Evolutionary conservation across 2,329 filamentous ascomycete species (phyloP), one percentile per base, ranked within the genome.

Genomic region (Ophiostoma quercus): DNA sequence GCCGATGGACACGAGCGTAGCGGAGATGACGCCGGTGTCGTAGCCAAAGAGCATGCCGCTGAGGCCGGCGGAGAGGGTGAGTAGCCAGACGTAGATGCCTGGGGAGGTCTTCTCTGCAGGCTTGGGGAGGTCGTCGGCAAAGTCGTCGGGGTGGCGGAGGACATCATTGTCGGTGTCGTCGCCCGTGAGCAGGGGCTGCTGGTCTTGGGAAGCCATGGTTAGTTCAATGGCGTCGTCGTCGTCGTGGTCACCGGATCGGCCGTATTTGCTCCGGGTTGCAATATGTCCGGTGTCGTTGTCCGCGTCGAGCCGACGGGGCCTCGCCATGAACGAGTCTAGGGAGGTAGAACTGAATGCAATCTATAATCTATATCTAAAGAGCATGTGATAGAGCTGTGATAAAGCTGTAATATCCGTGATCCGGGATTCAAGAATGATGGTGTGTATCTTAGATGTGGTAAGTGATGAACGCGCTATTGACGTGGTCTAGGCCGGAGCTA

Each of bases 1-100:
- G 67, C 84, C 84, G 73, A 90, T 84, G 1, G 87, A 88, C 65
- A 91, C 85, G 47, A 91, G 82, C 0, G 87, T 90, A 2, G 88
- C 86, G 41, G 88, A 90, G 70, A 91, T 89, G 19, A 90, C 88
- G 66, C 88, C 87, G 0, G 87, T 90, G 75, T 89, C 87, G 75
- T 89, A 91, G 75, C 88, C 88, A 79, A 91, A 90, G 0, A 91
- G 76, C 0, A 91, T 80, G 7, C 88, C 88, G 74, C 87, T 89
- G 68, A 90, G 88, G 5, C 88, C 87, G 12, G 88, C 88, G 12
- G 87, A 85, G 67, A 89, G 79, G 3, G 88, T 89, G 72, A 91
- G 79, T 16, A 87, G 76, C 82, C 88, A 85, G 41, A 90, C 82
- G 72, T 88, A 89, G 25, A 82, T 68, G 2, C 84, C 81, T 2